Evolutionary conservation across 257 asterid species (phyloP).

Genomic region (Agastache rugosa): DNA sequence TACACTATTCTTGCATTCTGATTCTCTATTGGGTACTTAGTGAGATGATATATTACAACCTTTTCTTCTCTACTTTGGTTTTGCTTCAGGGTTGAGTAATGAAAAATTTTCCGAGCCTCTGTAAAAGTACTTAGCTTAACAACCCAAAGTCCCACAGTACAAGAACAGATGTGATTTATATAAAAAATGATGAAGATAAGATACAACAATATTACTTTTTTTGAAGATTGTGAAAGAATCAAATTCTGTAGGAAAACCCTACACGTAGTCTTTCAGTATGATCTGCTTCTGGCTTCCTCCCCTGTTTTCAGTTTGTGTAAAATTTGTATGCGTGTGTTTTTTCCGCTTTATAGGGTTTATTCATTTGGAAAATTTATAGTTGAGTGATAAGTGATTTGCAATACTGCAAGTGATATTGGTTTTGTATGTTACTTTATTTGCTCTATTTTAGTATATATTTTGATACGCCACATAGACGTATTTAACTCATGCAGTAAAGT

Average conservation of each 20-base stretch:
- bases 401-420: neutral
- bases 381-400: too few species aligned
- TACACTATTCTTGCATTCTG: neutral
- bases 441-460: neutral
- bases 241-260: neutral
- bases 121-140: neutral
- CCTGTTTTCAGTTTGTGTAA: neutral
- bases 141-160: neutral
- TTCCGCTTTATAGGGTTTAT: neutral
- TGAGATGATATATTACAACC: neutral
- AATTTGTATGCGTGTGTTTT: neutral
- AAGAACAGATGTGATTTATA: neutral
- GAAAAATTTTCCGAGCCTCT: neutral
- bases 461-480: neutral
- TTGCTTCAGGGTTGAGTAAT: constrained; percentile 6
- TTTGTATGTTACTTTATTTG: neutral
- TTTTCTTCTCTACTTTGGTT: neutral
- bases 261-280: neutral
- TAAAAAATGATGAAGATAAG: neutral
- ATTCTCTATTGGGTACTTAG: neutral
- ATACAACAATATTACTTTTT: neutral
- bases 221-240: neutral
- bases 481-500: neutral
- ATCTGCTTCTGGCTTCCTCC: neutral
- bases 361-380: neutral